Evolutionary conservation across 2,329 filamentous ascomycete species (phyloP), one percentile per base, ranked within the genome.

Genomic region (Fusarium dlaminii): DNA sequence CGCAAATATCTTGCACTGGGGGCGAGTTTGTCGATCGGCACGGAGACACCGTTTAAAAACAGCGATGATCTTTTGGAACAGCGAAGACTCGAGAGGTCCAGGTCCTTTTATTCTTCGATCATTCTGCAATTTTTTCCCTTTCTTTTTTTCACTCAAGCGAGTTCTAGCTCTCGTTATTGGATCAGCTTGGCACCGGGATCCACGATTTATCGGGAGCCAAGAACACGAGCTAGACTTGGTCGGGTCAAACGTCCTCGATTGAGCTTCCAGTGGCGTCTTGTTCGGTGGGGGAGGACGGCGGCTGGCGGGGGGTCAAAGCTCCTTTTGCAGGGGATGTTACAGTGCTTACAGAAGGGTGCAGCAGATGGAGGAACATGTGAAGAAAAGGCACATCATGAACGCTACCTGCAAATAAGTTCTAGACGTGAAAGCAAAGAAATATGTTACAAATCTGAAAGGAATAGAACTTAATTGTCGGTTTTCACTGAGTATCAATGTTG

Each of bases 141-240:
- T 61, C 43, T 20, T 55, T 52, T 56, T 56, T 43, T 32, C 42
- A 22, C 68, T 49, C 22, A 66, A 74, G 46, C 22, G 49, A 75
- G 52, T 61, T 72, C 43, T 58, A 70, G 51, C 27, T 49, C 43
- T 39, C 22, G 17, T 54, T 9, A 62, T 73, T 72, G 75, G 59
- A 46, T 43, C 37, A 42, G 22, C 22, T 52, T 22, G 36, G 24
- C 11, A 37, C 29, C 12, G n/a, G 61, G 64, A 70, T 61, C 58
- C 70, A 76, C 51, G 63, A 49, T 51, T n/a, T 70, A 52, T 62
- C 75, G 66, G 70, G 67, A 78, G 67, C 74, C 63, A 77, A 77
- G 72, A 63, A 48, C 37, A 3, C 14, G 10, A 18, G 13, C 75
- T 77, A 77, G 30, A 36, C 72, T 34, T 6, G 14, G 49, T 54